Evolutionary conservation across 2,329 filamentous ascomycete genomes (phyloP), one percentile per base, ranked within the genome.

Genomic region (Talaromyces sp.): DNA sequence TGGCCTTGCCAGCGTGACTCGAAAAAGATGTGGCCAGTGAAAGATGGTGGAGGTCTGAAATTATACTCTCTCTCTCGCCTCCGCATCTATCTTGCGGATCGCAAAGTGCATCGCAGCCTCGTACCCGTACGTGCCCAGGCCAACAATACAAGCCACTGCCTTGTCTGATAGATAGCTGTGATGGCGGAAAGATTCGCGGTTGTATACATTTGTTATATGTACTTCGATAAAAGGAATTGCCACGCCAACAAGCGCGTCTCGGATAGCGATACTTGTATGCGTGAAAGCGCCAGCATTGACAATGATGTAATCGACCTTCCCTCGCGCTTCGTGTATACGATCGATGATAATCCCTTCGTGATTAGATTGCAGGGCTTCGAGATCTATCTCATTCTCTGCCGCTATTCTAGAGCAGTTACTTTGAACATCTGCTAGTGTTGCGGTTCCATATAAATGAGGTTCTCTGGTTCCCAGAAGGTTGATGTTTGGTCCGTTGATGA

Each of bases 401-500:
- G 83, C 82, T 21, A 60, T 60, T 39, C 25, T 40, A 16, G 21
- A 18, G 9, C 58, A 61, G 12, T 77, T 68, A 1, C 73, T 63
- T 52, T 85, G 80, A 18, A 93, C 82, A 66, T 90, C 84, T 21
- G 78, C 58, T 11, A 93, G 84, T 0, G 89, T 91, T 0, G 86
- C 86, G 65, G 79, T 81, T 71, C 90, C 90, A 78, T 93, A 92
- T 69, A 91, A 82, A 28, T 85, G 78, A 18, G 90, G 89, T 73
- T 93, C 89, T 21, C 90, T 83, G 9, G 85, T 88, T 37, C 90
- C 89, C 28, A 93, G 83, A 61, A 93, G 87, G 77, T 92, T 92
- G 69, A 92, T 87, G 74, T 93, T 93, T 37, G 89, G 88, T 14
- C 90, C 89, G 75, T 92, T 91, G 79, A 92, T 86, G 67, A 92